Evolutionary conservation across 352 stramenopile genomes (phyloP).

Genomic region (Pythium chondricola): DNA sequence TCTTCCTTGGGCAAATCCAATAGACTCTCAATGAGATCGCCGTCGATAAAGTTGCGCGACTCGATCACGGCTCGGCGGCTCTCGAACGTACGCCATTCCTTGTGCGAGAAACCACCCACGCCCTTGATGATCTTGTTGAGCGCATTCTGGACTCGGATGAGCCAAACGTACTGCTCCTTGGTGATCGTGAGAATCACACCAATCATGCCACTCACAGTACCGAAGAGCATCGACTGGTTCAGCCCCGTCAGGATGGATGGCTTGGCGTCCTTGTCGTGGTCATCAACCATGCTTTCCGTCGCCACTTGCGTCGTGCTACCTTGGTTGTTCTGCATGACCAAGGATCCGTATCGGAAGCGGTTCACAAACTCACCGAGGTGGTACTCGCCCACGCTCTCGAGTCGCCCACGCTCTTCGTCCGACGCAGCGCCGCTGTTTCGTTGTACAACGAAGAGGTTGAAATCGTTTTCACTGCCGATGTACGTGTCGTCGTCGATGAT

Average conservation of each 20-base stretch:
- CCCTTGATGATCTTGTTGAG: conserved; percentile 88
- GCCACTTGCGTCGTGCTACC: neutral
- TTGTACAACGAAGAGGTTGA: conserved; percentile 94
- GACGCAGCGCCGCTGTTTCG: conserved; percentile 89
- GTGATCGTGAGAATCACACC: conserved; percentile 89
- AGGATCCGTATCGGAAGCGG: conserved; percentile 91
- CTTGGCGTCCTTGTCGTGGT: conserved; percentile 10
- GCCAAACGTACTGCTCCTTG: conserved; percentile 90
- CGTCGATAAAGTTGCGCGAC: conserved; percentile 93
- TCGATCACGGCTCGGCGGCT: conserved; percentile 81
- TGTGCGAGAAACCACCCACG: conserved; percentile 91
- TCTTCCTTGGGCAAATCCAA: conserved; percentile 89
- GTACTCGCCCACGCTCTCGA: conserved; percentile 93
- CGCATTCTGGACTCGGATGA: conserved; percentile 85
- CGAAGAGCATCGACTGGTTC: conserved; percentile 88
- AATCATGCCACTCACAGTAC: conserved; percentile 95
- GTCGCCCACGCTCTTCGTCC: conserved; percentile 89
- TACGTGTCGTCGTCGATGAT: conserved; percentile 95
- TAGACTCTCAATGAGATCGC: conserved; percentile 93
- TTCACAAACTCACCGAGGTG: conserved; percentile 96
- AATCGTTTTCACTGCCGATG: conserved; percentile 92
- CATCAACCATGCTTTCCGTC: conserved; percentile 37
- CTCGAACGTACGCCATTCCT: conserved; percentile 91
- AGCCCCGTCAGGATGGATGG: conserved; percentile 6
- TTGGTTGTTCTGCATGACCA: conserved; percentile 91